These are phyloP conservation scores for Williopsis jadinii DNA, from an alignment of 1,139 yeast genomes.

Conservation along the genomic window DNA sequence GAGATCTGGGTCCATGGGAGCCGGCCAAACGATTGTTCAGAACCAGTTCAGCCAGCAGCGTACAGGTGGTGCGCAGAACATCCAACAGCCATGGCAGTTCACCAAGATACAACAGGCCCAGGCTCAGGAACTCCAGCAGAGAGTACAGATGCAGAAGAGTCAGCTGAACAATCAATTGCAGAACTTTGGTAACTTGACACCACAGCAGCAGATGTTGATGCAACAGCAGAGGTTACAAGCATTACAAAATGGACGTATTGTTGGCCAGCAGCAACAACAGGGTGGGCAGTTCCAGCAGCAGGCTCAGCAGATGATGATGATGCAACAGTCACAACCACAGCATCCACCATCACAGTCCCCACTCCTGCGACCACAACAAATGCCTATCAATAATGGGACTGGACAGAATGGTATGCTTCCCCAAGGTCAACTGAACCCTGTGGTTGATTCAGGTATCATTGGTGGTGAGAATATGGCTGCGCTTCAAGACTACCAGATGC, in stretches of 20 bases:
- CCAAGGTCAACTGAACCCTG: neutral
- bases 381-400: neutral
- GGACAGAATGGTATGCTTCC: neutral
- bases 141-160: conserved; percentile 19
- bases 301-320: conserved; percentile 4
- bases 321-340: conserved; percentile 10
- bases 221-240: conserved; percentile 13
- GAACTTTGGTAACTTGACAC: conserved; percentile 12
- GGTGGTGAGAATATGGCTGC: conserved; percentile 12
- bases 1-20: too few relatives aligned
- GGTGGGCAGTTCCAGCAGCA: conserved; percentile 3
- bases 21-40: neutral
- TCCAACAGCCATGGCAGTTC: conserved; percentile 15
- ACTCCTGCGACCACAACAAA: neutral
- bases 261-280: conserved; percentile 8
- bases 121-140: conserved; percentile 18
- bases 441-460: conserved; percentile 1
- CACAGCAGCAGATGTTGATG: conserved; percentile 13
- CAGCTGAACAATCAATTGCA: conserved; percentile 16
- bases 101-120: conserved; percentile 18
- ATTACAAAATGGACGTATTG: conserved; percentile 8
- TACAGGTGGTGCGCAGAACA: too few relatives aligned
- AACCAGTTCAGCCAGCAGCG: neutral
- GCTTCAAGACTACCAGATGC: conserved; percentile 22
- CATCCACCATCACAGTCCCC: conserved; percentile 1